A percentile compares a stretch with the other conserved stretches of the same genome.
Evolutionary conservation across 1,284 basidiomycete species (phyloP).

Genomic region (Pseudomicrostroma phylloplanum): DNA sequence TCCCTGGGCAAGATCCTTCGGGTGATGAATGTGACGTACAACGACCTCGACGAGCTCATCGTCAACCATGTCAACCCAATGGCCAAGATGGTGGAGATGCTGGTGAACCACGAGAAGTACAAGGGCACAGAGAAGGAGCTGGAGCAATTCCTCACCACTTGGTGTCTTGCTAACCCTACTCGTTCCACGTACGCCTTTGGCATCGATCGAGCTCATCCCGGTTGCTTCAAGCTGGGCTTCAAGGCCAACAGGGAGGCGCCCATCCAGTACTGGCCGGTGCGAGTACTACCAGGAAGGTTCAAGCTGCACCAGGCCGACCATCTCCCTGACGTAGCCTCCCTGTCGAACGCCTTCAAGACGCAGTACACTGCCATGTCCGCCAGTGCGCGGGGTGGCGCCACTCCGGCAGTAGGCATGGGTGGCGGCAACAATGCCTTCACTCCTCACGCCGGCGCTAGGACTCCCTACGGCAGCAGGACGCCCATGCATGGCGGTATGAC

Average conservation of each 20-base stretch:
- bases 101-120: conserved; percentile 94
- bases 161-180: conserved; percentile 78
- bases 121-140: conserved; percentile 78
- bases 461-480: conserved; percentile 17
- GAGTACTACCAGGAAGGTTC: conserved; percentile 46
- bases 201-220: conserved; percentile 79
- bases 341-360: conserved; percentile 49
- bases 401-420: conserved; percentile 28
- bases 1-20: conserved; percentile 66
- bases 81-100: conserved; percentile 84
- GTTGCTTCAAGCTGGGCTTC: conserved; percentile 90
- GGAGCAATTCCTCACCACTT: conserved; percentile 43
- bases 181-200: conserved; percentile 95
- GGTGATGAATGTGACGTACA: conserved; percentile 73
- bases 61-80: conserved; percentile 95
- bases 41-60: conserved; percentile 94
- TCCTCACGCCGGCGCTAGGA: conserved; percentile 12
- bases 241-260: conserved; percentile 61
- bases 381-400: conserved; percentile 33
- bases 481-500: conserved; percentile 10
- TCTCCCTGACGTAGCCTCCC: conserved; percentile 41
- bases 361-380: conserved; percentile 45
- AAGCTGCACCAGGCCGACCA: conserved; percentile 45
- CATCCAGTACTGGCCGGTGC: conserved; percentile 51
- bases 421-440: conserved; percentile 20